Base-by-base conservation (phyloP, 352 stramenopile genomes). In the Pythium myriotylum region DNA sequence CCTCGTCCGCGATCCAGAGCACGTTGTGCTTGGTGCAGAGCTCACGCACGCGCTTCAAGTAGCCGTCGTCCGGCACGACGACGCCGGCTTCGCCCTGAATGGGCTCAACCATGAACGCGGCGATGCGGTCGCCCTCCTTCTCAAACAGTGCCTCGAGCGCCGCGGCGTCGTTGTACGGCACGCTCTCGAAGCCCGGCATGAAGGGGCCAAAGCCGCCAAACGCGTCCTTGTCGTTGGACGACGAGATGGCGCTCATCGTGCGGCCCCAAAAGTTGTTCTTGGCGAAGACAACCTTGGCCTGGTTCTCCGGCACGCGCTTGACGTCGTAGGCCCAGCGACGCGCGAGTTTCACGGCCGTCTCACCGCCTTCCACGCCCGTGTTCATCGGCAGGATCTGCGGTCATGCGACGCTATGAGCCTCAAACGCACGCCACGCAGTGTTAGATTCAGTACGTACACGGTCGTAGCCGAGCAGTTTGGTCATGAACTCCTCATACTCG, bases 191-290 rank as follows among this genome's bases (percentile, higher is more conserved):
- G 59, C 96, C 96, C 14, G 97, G 97, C 93, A 99, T 98, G 80
- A 96, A 99, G 14, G 97, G 97, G 7, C 97, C 97, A 72, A 99
- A 99, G 50, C 85, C 84, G 54, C 81, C 81, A 46, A 74, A 94
- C 5, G 85, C 85, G 46, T 91, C 79, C 61, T 80, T 77, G 58
- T 98, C 98, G 71, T 92, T 98, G 17, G 92, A 99, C 20, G 86
- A 81, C 47, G 89, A 98, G 57, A 99, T 97, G 5, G 97, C 97
- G 45, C 95, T 97, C 63, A 99, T 84, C 1, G 97, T 99, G 35
- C 97, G 88, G 43, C 97, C 97, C 97, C 97, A 99, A 76, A 99
- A 99, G 75, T 99, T 99, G 69, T 98, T 96, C 70, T 97, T 84
- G 14, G 96, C 94, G 70, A 99, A 99, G 26, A 99, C 74, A 13